Base-by-base conservation (phyloP, 805 yeast genomes). In the Candida piceae region DNA sequence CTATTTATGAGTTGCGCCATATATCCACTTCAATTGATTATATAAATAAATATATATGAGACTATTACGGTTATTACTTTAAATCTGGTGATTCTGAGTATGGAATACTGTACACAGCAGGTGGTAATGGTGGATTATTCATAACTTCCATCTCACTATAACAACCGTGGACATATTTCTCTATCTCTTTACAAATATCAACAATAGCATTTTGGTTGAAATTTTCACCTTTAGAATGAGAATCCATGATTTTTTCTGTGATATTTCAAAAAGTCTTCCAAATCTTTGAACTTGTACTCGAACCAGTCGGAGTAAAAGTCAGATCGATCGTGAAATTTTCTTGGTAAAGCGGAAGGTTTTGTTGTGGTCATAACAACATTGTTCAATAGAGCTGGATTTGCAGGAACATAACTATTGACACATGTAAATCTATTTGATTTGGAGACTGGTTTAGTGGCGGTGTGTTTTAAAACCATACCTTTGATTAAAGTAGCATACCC, bases 401-500 rank as follows among this genome's bases (percentile, higher is more conserved):
- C 46, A 7, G 60, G 51, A 31, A 50, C 52, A 30, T 45, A 58
- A 11, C 60, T 59, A 8, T 49, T 50, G 4, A 58, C 64, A 28
- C 51, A 40, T 10, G 61, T 50, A 31, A 60, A 58, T 46, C 65
- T 50, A 42, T 60, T 61, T 29, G 57, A 55, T 31, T 59, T 58
- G 15, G 59, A 45, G 25, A 50, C 47, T 13, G 76, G 74, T 37
- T 65, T 65, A 16, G 72, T 63, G 7, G 75, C 76, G 39, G 71
- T 57, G 42, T 71, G 76, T 44, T 60, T 65, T 17, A 71, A 50
- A 23, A 68, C 57, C 36, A 72, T 58, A 8, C 74, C 76, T 49
- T 70, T 75, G 31, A 70, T 54, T n/a, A 70, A 53, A 15, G 70
- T 61, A n/a, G 69, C 73, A 48, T 64, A 62, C 5, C 76, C 76